Percentiles rank a stretch among this genome's conserved stretches.
Evolutionary conservation across 805 yeast genomes (phyloP).

Genomic region (Yamadazyma olivae): DNA sequence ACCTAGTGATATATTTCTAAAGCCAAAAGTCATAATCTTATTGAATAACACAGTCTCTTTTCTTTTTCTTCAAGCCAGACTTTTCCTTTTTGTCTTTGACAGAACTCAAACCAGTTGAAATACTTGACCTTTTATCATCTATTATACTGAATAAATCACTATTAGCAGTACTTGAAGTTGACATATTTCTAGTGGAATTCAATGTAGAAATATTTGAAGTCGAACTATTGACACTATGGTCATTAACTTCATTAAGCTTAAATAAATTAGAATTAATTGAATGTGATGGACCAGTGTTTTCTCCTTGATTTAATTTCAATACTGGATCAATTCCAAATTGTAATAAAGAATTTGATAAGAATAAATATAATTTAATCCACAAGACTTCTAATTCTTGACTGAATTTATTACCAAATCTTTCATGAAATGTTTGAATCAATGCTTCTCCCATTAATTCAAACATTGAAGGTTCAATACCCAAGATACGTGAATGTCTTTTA

Average conservation of each 20-base stretch:
- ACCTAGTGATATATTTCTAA: too few species aligned
- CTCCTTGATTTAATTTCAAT: slow-evolving; percentile 15
- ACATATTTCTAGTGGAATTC: neutral
- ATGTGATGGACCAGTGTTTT: neutral
- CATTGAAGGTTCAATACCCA: slow-evolving; percentile 67
- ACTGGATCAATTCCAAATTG: slow-evolving; percentile 59
- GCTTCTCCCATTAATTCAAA: slow-evolving; percentile 76
- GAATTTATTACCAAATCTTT: slow-evolving; percentile 53
- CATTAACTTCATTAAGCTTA: slow-evolving; percentile 9
- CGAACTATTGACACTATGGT: neutral
- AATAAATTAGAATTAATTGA: slow-evolving; percentile 3
- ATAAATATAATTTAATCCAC: slow-evolving; percentile 70
- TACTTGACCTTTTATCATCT: slow-evolving; percentile 9
- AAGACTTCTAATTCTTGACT: slow-evolving; percentile 60
- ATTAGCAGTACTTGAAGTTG: neutral
- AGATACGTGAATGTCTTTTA: slow-evolving; percentile 69
- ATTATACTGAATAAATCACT: slow-evolving; percentile 10
- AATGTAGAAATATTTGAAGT: neutral
- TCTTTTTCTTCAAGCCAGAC: slow-evolving; percentile 16
- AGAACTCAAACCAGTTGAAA: slow-evolving; percentile 10
- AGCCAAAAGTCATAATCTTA: slow-evolving; percentile 5
- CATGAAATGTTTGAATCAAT: slow-evolving; percentile 62
- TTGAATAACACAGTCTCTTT: slow-evolving; percentile 28
- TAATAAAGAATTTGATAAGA: slow-evolving; percentile 62
- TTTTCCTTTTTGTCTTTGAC: slow-evolving; percentile 3